Conservation (phyloP, 805 yeast genomes). For the Ogataea dorogensis region DNA sequence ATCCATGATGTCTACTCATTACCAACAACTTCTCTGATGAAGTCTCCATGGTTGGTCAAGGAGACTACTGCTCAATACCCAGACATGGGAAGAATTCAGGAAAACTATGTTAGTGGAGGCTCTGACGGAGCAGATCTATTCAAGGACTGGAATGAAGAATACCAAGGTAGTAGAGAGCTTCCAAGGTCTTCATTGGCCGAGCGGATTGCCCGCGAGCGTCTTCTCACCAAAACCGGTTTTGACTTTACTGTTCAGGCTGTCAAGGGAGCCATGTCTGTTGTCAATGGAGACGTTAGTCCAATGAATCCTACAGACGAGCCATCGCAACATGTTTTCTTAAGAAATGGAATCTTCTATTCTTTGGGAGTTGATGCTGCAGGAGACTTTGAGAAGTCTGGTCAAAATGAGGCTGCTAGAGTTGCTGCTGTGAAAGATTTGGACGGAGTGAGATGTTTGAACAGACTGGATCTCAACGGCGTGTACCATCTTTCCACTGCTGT, state of each 20-base stretch:
- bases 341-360: conserved; percentile 86
- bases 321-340: conserved; percentile 63
- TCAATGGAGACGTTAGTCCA: conserved; percentile 70
- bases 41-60: conserved; percentile 77
- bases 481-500: conserved; percentile 77
- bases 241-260: conserved; percentile 78
- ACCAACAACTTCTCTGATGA: conserved; percentile 59
- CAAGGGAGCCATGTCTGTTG: conserved; percentile 74
- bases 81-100: conserved; percentile 63
- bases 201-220: conserved; percentile 70
- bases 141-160: conserved; percentile 90
- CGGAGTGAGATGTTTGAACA: conserved; percentile 66
- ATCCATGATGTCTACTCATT: conserved; percentile 57
- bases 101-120: conserved; percentile 51
- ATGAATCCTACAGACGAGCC: conserved; percentile 75
- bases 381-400: conserved; percentile 64
- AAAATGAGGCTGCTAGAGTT: conserved; percentile 81
- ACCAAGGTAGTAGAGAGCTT: conserved; percentile 77
- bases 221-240: conserved; percentile 64
- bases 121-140: conserved; percentile 55
- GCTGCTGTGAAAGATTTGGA: conserved; percentile 76
- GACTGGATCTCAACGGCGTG: conserved; percentile 60
- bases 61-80: conserved; percentile 33
- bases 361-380: conserved; percentile 70
- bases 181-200: conserved; percentile 54